Evolutionary conservation across 139 green algal genomes (phyloP).

Genomic region (Trebouxia sp.): DNA sequence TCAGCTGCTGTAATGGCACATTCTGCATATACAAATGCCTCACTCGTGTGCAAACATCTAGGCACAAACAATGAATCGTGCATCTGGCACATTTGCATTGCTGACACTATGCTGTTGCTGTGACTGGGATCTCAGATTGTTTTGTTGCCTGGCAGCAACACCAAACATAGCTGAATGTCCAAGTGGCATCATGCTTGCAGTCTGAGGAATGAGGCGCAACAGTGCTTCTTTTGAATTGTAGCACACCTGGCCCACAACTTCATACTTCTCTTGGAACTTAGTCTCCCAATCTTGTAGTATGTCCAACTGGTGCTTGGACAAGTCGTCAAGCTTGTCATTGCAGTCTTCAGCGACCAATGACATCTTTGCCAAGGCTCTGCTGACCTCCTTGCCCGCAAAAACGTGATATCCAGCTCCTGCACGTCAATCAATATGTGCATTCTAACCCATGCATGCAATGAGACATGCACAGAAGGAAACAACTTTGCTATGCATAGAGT

Average conservation of each 20-base stretch:
- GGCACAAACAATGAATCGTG: no score
- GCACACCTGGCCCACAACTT: conserved; percentile 59
- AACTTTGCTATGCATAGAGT: not conserved
- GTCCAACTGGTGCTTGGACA: conserved; percentile 41
- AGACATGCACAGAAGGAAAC: not conserved
- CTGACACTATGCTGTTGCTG: no score
- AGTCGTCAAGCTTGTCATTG: conserved; percentile 40
- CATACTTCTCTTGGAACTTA: conserved; percentile 60
- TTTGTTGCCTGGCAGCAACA: no score
- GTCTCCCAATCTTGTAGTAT: conserved; percentile 51
- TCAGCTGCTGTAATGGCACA: no score
- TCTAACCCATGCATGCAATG: not conserved
- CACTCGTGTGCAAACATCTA: no score
- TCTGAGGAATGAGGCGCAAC: no score
- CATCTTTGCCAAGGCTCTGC: conserved; percentile 11
- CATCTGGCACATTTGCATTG: no score
- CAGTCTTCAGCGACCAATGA: conserved; percentile 30
- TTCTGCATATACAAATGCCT: no score
- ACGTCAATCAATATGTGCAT: no score
- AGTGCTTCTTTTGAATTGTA: not conserved
- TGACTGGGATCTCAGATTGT: no score
- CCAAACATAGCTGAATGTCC: no score
- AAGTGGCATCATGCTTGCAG: no score
- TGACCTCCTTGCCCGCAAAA: conserved; percentile 41
- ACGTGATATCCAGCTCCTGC: conserved; percentile 35